Evolutionary conservation across 139 green algal species (phyloP), one percentile per base, ranked within the genome.

Genomic region (Chlorella sp.): DNA sequence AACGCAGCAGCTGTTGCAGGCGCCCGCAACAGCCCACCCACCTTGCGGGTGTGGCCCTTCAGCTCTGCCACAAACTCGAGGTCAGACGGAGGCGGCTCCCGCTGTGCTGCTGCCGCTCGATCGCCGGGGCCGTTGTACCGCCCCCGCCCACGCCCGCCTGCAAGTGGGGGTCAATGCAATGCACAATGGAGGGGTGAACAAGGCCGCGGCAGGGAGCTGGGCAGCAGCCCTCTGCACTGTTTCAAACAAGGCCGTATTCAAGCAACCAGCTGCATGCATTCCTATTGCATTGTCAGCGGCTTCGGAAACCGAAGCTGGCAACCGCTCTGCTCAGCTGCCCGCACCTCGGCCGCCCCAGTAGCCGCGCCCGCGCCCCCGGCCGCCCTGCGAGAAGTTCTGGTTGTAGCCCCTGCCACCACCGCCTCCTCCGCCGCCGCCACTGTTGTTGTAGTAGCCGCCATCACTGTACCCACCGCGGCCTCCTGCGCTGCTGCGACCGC

Each of bases 21-120:
- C 7, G 46, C 11, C 46, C 7, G 46, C 51, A 60, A 16, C 51
- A 60, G 9, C 51, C 16, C 20, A 13, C 76, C 0, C 48, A 80
- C 81, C 69, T 90, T 90, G 32, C 86, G 83, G n/a, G 46, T 85
- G 81, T 93, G 88, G 13, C 90, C 90, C 73, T 90, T 88, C 30
- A 92, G 76, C 14, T 85, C 70, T 17, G 74, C 77, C 28, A 92
- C 36, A 70, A 88, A 90, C 70, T 93, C 81, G 3, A 93, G 76
- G 73, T 93, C 90, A 7, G 85, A 74, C 28, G 90, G 90, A 1
- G 75, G 76, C 68, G 77, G 77, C 73, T 85, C 73, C 17, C 48
- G 78, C 69, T 83, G 77, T 32, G 77, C 40, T 32, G 38, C 36
- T 36, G 41, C 54, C 56, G 68, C 38, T 8, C 81, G n/a, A 20